phyloP scores from a whole-genome alignment of 768 basidiomycete genomes.

The Neoboletus subvelutipes region DNA sequence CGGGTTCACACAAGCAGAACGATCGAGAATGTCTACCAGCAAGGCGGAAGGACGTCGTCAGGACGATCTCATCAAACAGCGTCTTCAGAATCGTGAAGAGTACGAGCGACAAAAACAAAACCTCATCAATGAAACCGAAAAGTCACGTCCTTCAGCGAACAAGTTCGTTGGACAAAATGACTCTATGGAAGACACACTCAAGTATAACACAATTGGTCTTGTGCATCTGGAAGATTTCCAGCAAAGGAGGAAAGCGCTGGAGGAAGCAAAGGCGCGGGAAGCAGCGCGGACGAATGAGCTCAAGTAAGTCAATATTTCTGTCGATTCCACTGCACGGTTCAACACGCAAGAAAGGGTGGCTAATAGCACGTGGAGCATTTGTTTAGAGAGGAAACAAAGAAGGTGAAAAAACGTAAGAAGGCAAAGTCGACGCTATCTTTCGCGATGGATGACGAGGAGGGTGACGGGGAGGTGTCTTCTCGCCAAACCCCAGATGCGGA shows the following conservation, averaged over 20 bases:
- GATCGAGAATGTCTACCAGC: slow-evolving; percentile 61
- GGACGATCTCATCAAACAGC: slow-evolving; percentile 82
- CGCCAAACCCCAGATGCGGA: slow-evolving; percentile 40
- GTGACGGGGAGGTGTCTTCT: slow-evolving; percentile 39
- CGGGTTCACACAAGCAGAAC: slow-evolving; percentile 14
- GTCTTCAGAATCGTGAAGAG: slow-evolving; percentile 75
- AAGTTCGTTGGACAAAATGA: slow-evolving; percentile 95
- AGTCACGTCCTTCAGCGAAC: slow-evolving; percentile 80
- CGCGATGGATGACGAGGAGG: slow-evolving; percentile 79
- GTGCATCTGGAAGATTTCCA: slow-evolving; percentile 93
- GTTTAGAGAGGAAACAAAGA: slow-evolving; percentile 86
- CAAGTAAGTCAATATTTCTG: slow-evolving; percentile 63
- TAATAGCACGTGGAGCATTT: slow-evolving; percentile 77
- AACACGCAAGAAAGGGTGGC: slow-evolving; percentile 42
- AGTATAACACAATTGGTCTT: slow-evolving; percentile 88
- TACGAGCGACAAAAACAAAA: slow-evolving; percentile 79
- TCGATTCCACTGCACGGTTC: slow-evolving; percentile 1
- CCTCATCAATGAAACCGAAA: slow-evolving; percentile 88
- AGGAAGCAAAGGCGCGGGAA: slow-evolving; percentile 88
- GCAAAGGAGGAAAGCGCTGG: slow-evolving; percentile 81
- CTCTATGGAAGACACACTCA: slow-evolving; percentile 90
- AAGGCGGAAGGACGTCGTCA: slow-evolving; percentile 85
- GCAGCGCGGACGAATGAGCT: slow-evolving; percentile 81
- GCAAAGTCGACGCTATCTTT: slow-evolving; percentile 89
- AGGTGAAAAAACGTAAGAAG: slow-evolving; percentile 92